phyloP scores from a whole-genome alignment of 768 basidiomycete genomes.

The Punctularia strigosozonata region DNA sequence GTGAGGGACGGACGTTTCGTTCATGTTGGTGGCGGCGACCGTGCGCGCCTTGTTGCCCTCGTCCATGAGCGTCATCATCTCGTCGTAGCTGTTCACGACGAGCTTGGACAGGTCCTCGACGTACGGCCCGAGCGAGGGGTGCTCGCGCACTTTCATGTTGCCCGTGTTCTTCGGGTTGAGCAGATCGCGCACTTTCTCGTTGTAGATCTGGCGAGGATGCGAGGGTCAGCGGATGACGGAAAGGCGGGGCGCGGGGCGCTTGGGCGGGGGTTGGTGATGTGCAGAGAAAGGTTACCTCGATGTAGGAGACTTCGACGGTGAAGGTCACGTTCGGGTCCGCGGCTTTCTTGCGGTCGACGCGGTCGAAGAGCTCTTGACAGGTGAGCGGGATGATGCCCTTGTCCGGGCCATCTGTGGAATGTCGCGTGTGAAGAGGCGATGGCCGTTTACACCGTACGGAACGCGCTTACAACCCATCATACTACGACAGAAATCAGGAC shows the following conservation, averaged over 20 bases:
- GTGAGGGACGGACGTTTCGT: constrained; percentile 72
- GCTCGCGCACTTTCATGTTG: constrained; percentile 93
- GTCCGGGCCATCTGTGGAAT: constrained; percentile 67
- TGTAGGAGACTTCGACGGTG: constrained; percentile 97
- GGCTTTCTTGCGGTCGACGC: constrained; percentile 55
- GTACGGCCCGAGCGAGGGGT: constrained; percentile 93
- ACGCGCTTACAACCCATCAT: constrained; percentile 86
- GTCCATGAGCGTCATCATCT: constrained; percentile 99
- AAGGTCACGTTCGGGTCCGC: constrained; percentile 63
- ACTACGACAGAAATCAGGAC: constrained; percentile 26
- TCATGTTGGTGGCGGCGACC: constrained; percentile 99
- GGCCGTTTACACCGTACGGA: no score
- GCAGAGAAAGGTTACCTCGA: constrained; percentile 49
- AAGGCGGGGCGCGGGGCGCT: neutral
- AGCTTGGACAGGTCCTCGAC: constrained; percentile 96
- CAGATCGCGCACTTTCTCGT: constrained; percentile 95
- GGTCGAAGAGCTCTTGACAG: constrained; percentile 83
- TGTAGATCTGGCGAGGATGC: constrained; percentile 58
- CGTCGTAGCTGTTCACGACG: constrained; percentile 81
- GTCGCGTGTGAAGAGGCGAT: no score
- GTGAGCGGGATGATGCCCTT: constrained; percentile 97
- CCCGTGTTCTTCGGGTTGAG: constrained; percentile 96
- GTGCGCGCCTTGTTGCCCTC: constrained; percentile 98
- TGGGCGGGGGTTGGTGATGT: neutral
- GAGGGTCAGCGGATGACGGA: neutral